phyloP scores from a whole-genome alignment of 805 yeast species.

The Sugiyamaella marilandica region DNA sequence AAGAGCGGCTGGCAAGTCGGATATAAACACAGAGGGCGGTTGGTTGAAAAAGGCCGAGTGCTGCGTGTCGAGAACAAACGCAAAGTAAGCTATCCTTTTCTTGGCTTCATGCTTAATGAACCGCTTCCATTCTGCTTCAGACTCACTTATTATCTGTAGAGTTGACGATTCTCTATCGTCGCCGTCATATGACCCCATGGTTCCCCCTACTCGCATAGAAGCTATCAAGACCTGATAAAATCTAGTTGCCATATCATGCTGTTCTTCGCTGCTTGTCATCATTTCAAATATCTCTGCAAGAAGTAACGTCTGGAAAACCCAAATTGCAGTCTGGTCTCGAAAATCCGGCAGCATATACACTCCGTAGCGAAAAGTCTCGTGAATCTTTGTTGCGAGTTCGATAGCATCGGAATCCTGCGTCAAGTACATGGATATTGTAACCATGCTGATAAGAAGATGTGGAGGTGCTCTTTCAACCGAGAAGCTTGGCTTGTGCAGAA shows the following conservation, averaged over 20 bases:
- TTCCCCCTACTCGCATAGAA: slow-evolving; percentile 22
- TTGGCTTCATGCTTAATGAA: slow-evolving; percentile 47
- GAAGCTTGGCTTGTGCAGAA: slow-evolving; percentile 53
- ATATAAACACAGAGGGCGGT: slow-evolving; percentile 51
- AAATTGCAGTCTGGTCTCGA: slow-evolving; percentile 68
- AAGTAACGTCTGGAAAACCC: slow-evolving; percentile 71
- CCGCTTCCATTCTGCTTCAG: slow-evolving; percentile 17
- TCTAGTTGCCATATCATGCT: slow-evolving; percentile 25
- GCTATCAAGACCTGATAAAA: slow-evolving; percentile 24
- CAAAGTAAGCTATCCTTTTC: slow-evolving; percentile 74
- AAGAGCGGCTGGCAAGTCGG: slow-evolving; percentile 52
- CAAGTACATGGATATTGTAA: slow-evolving; percentile 43
- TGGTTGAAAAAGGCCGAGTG: slow-evolving; percentile 80
- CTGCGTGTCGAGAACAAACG: slow-evolving; percentile 73
- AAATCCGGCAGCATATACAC: slow-evolving; percentile 67
- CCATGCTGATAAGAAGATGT: slow-evolving; percentile 47
- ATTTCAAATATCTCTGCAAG: slow-evolving; percentile 76
- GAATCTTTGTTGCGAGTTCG: slow-evolving; percentile 42
- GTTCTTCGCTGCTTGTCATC: slow-evolving; percentile 28
- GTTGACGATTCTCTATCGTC: background rate
- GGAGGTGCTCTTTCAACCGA: slow-evolving; percentile 42
- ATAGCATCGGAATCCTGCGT: slow-evolving; percentile 23
- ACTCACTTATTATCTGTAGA: background rate
- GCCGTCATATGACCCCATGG: slow-evolving; percentile 12
- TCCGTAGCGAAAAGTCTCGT: slow-evolving; percentile 55